Base-by-base conservation (phyloP, 352 stramenopile genomes). In the Saprolegnia diclina region DNA sequence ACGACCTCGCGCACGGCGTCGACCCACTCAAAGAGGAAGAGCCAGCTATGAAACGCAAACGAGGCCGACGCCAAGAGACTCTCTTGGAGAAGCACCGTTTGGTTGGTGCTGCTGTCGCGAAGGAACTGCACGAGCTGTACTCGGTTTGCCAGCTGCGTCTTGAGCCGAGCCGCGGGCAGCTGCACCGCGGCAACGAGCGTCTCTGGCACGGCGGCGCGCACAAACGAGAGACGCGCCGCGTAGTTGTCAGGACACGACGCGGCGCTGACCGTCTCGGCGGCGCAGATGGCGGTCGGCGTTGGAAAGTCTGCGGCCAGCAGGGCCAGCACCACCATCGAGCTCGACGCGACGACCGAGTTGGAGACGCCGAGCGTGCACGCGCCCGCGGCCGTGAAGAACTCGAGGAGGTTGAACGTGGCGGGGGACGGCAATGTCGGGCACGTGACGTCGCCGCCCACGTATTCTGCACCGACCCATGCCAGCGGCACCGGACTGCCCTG, bases 331-430 rank as follows among this genome's bases (percentile, higher is more conserved):
- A 59, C 11, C 52, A 59, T 59, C 11, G 19, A 16, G 35, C n/a
- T 59, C 13, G 52, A 21, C 2, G 35, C 19, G 24, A n/a, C 11
- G 19, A 59, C 11, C 35, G 52, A 16, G 52, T 59, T 40, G 11
- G 52, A 59, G 24, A 59, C 52, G 24, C 24, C 35, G 3, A 42
- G 52, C 11, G 19, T 40, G 35, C 52, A 59, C 13, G 52, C 52
- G 35, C 52, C 52, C 11, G 24, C 35, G 24, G 24, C 52, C 24
- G 52, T 59, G 9, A 59, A 59, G 52, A 59, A 59, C 35, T 59
- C 52, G 16, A 59, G n/a, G 16, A 59, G 24, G 13, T 26, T 35
- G 24, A 14, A 3, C 35, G 11, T 14, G 35, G 24, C 35, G 19
- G 52, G 13, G 35, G 13, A 26, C 3, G 35, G 24, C 35, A 40